Conservation (phyloP, 2,329 filamentous ascomycete genomes). For the Aspergillus sp. region DNA sequence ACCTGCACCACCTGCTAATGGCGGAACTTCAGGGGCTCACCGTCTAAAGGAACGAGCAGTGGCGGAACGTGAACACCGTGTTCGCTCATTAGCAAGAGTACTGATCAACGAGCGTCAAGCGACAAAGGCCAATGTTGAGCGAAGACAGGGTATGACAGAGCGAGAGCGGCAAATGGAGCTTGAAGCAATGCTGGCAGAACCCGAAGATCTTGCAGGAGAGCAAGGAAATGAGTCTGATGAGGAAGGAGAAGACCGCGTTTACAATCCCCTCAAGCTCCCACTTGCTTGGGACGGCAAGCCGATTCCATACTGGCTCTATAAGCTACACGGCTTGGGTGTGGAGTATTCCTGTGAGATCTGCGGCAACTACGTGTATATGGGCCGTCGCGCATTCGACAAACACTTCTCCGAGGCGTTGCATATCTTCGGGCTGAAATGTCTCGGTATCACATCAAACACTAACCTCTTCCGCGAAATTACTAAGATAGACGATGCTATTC, state of each 20-base stretch:
- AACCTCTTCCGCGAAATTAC: conserved; percentile 92
- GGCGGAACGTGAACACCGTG: conserved; percentile 81
- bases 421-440: conserved; percentile 87
- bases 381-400: conserved; percentile 92
- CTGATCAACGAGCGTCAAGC: conserved; percentile 88
- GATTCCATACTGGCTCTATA: conserved; percentile 98
- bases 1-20: conserved; percentile 22
- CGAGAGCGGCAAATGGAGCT: conserved; percentile 91
- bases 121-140: conserved; percentile 91
- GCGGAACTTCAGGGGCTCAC: conserved; percentile 27
- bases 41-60: conserved; percentile 85
- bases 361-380: conserved; percentile 99
- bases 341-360: conserved; percentile 97
- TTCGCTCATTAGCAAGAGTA: conserved; percentile 74
- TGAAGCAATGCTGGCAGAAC: conserved; percentile 74
- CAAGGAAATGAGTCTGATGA: conserved; percentile 63
- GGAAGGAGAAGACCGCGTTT: conserved; percentile 82
- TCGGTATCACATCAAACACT: conserved; percentile 84
- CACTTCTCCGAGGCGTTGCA: conserved; percentile 95
- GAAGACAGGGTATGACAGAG: conserved; percentile 96
- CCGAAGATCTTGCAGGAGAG: conserved; percentile 39
- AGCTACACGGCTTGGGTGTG: conserved; percentile 89
- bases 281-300: conserved; percentile 98
- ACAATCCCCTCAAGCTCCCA: conserved; percentile 94
- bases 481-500: conserved; percentile 81